phyloP scores from a whole-genome alignment of 495 filamentous ascomycete genomes.

The Wilcoxina mikolae region DNA sequence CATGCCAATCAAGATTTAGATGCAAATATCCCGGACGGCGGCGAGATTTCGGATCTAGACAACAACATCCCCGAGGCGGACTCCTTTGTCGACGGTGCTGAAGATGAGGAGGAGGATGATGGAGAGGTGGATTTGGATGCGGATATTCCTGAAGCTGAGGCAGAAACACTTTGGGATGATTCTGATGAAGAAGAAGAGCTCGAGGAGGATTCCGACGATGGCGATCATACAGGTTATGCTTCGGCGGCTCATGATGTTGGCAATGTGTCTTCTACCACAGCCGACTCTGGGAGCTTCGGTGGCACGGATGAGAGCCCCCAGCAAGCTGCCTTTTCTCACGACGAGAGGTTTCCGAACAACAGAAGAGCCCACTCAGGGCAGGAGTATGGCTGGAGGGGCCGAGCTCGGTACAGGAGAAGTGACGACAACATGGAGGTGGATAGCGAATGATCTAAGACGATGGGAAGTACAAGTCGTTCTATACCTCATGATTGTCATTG shows the following conservation, averaged over 20 bases:
- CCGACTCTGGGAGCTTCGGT: not conserved
- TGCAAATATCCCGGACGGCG: slow-evolving; percentile 24
- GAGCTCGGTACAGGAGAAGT: not conserved
- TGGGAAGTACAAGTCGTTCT: no score
- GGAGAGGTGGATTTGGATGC: slow-evolving; percentile 18
- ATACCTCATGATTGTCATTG: no score
- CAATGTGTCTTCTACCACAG: not conserved
- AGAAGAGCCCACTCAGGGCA: slow-evolving; percentile 10
- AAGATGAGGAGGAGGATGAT: slow-evolving; percentile 25
- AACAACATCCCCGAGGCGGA: slow-evolving; percentile 19
- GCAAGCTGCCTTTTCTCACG: slow-evolving; percentile 27
- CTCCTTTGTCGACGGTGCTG: slow-evolving; percentile 20
- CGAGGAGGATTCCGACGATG: slow-evolving; percentile 27
- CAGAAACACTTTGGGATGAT: slow-evolving; percentile 26
- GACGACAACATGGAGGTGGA: slow-evolving; percentile 28
- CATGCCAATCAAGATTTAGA: slow-evolving; percentile 22
- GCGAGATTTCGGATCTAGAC: slow-evolving; percentile 7
- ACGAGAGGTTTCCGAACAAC: slow-evolving; percentile 22
- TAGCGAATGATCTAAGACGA: slow-evolving; percentile 11
- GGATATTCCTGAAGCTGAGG: slow-evolving; percentile 19
- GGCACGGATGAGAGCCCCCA: slow-evolving; percentile 26
- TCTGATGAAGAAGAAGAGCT: slow-evolving; percentile 33
- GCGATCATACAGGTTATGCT: slow-evolving; percentile 20
- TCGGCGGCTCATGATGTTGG: slow-evolving; percentile 17
- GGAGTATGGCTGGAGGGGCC: slow-evolving; percentile 14